Conservation (phyloP, 2,329 filamentous ascomycete genomes). For the Nemania diffusa region DNA sequence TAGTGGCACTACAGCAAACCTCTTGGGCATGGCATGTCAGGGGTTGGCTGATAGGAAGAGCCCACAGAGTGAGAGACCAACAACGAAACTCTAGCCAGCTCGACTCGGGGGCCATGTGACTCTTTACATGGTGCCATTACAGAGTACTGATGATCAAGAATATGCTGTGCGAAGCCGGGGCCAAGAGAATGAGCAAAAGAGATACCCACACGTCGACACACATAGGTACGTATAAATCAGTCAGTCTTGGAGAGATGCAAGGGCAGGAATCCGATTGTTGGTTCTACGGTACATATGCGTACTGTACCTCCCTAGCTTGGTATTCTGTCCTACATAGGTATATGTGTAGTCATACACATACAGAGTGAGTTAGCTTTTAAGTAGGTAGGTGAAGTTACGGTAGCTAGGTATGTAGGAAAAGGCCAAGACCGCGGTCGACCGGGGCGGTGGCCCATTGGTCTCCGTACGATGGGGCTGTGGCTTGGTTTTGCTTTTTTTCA, state of each 20-base stretch:
- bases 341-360: too few species aligned
- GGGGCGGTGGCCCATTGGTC: background rate
- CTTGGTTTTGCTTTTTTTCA: background rate
- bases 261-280: background rate
- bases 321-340: too few species aligned
- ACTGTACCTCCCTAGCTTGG: too few species aligned
- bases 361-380: too few species aligned
- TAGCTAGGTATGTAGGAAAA: too few species aligned
- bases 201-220: constrained; percentile 10
- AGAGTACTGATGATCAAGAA: background rate
- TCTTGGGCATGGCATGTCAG: background rate
- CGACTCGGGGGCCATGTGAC: constrained; percentile 13
- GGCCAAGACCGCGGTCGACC: background rate
- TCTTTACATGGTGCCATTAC: background rate
- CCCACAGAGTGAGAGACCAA: constrained; percentile 2
- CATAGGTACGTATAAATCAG: too few species aligned
- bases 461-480: background rate
- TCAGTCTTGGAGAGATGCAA: constrained; percentile 12
- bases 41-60: constrained; percentile 2
- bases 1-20: constrained; percentile 1
- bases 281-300: background rate
- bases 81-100: background rate
- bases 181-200: constrained; percentile 14
- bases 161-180: constrained; percentile 24
- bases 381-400: too few species aligned